phyloP scores from a whole-genome alignment of 2,329 filamentous ascomycete species.

The Pochonia chlamydosporia region DNA sequence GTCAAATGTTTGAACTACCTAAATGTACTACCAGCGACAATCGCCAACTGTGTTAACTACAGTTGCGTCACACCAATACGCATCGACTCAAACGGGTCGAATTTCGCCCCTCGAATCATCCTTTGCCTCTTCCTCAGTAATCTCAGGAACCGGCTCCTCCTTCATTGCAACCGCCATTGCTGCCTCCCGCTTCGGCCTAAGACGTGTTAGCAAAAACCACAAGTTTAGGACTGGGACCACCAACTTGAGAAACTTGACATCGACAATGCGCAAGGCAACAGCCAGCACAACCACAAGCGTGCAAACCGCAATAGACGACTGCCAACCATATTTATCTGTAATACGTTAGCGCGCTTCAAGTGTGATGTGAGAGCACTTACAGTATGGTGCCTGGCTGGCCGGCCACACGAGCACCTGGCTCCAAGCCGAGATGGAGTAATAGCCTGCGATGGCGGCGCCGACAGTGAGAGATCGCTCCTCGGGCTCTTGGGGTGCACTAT shows the following conservation, averaged over 20 bases:
- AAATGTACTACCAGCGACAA: no score
- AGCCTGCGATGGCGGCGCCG: slow-evolving; percentile 41
- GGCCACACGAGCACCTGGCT: slow-evolving; percentile 48
- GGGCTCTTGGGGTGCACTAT: slow-evolving; percentile 36
- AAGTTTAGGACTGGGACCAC: no score
- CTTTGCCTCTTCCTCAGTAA: no score
- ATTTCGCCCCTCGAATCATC: no score
- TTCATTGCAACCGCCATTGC: no score
- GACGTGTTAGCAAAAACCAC: no score
- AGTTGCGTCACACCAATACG: no score
- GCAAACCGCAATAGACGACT: slow-evolving; percentile 37
- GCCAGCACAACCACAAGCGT: slow-evolving; percentile 40
- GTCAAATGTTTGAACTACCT: no score
- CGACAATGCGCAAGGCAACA: slow-evolving; percentile 35
- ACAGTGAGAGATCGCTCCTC: slow-evolving; percentile 43
- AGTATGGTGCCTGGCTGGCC: slow-evolving; percentile 43
- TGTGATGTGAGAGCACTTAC: slow-evolving; percentile 18
- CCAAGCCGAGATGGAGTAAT: slow-evolving; percentile 46
- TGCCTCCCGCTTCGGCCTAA: no score
- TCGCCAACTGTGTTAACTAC: no score
- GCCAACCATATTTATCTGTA: slow-evolving; percentile 40
- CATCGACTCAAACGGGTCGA: no score
- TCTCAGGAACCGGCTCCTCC: no score
- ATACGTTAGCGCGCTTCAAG: background rate
- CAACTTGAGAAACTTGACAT: slow-evolving; percentile 31